phyloP scores from a whole-genome alignment of 495 filamentous ascomycete genomes.

The Hypoxylon intermedium region DNA sequence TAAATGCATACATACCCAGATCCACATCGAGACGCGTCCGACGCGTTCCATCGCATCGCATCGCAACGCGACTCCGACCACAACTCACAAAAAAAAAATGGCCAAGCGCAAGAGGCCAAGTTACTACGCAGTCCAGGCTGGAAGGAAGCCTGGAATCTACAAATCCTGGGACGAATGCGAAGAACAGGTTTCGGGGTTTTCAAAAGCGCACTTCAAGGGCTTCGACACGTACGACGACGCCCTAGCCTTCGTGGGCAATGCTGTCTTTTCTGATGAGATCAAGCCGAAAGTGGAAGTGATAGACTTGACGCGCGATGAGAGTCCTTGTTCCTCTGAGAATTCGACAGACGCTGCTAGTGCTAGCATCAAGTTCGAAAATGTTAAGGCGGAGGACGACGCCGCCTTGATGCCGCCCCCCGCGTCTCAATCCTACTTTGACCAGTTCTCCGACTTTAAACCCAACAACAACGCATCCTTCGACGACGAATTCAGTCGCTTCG shows the following conservation, averaged over 20 bases:
- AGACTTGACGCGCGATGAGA: background rate
- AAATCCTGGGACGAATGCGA: slow-evolving; percentile 30
- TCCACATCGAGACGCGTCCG: slow-evolving; percentile 4
- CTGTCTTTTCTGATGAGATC: background rate
- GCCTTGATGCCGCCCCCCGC: slow-evolving; percentile 21
- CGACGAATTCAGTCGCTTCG: slow-evolving; percentile 46
- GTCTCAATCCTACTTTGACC: slow-evolving; percentile 47
- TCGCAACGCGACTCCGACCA: no score
- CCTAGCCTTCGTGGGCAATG: slow-evolving; percentile 20
- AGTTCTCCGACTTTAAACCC: slow-evolving; percentile 43
- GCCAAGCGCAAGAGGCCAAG: slow-evolving; percentile 17
- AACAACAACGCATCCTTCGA: slow-evolving; percentile 43
- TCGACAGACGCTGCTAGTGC: background rate
- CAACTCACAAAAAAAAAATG: slow-evolving; percentile 16
- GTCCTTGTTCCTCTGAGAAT: background rate
- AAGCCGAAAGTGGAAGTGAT: background rate
- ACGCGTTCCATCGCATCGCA: slow-evolving; percentile 1
- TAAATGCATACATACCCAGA: background rate
- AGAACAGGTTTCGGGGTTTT: slow-evolving; percentile 22
- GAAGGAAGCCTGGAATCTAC: slow-evolving; percentile 31
- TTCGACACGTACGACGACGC: slow-evolving; percentile 29
- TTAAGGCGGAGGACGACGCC: slow-evolving; percentile 18
- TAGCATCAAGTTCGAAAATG: slow-evolving; percentile 6
- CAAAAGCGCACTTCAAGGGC: slow-evolving; percentile 21
- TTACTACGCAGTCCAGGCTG: slow-evolving; percentile 34